Percentiles rank a stretch among this genome's conserved stretches.
These are phyloP conservation scores for Malus asiatica DNA, from an alignment of 306 rosid genomes.

Conservation along the genomic window DNA sequence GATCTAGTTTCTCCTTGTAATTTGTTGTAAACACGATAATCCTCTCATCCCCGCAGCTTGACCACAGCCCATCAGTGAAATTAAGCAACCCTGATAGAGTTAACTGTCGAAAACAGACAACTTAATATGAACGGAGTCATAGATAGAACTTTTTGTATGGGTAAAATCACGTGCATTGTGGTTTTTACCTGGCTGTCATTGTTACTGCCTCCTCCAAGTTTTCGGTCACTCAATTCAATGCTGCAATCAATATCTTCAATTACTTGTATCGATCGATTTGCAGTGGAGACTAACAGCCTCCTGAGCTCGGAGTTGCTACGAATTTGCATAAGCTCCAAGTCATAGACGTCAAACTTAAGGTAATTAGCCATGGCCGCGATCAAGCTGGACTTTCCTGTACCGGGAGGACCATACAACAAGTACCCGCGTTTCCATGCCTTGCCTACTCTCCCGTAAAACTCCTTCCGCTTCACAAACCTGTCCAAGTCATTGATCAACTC, in stretches of 20 bases:
- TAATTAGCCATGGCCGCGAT: slow-evolving; percentile 51
- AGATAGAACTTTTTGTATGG: background rate
- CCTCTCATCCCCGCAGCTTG: slow-evolving; percentile 35
- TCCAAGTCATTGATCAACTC: slow-evolving; percentile 42
- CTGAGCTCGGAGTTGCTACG: slow-evolving; percentile 12
- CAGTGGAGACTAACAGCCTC: slow-evolving; percentile 23
- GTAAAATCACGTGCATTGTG: background rate
- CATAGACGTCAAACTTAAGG: slow-evolving; percentile 47
- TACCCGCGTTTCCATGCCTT: slow-evolving; percentile 60
- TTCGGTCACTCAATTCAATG: slow-evolving; percentile 26
- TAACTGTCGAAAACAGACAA: slow-evolving; percentile 16
- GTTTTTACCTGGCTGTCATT: slow-evolving; percentile 16
- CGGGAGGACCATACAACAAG: slow-evolving; percentile 52
- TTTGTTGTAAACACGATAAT: slow-evolving; percentile 39
- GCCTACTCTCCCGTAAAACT: slow-evolving; percentile 36
- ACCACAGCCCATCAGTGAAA: slow-evolving; percentile 38
- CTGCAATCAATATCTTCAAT: slow-evolving; percentile 56
- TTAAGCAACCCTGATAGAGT: slow-evolving; percentile 45
- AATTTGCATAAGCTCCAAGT: slow-evolving; percentile 36
- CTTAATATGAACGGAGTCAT: background rate
- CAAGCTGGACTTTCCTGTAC: slow-evolving; percentile 53
- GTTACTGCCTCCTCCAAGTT: background rate
- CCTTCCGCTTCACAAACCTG: slow-evolving; percentile 28
- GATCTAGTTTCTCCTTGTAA: slow-evolving; percentile 35
- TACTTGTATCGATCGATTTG: slow-evolving; percentile 42